A percentile compares a stretch with the other conserved stretches of the same genome.
Evolutionary conservation across 345 rosid species (phyloP).

Genomic region (Raphanus sativus): DNA sequence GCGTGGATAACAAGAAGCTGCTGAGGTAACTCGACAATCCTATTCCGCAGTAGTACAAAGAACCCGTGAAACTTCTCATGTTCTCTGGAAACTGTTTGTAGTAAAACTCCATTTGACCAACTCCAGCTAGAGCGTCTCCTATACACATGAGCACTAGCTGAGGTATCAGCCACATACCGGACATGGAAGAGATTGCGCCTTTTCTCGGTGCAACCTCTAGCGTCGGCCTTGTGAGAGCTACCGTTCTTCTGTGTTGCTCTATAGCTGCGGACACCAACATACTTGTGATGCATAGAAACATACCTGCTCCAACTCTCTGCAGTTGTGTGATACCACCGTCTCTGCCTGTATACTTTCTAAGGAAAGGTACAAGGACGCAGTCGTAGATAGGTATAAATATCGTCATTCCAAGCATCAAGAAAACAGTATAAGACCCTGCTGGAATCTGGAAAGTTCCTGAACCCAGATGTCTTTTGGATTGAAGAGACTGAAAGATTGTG

Average conservation of each 20-base stretch:
- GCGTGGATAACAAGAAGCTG: constrained; percentile 33
- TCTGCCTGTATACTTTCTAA: constrained; percentile 44
- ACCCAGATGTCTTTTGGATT: constrained; percentile 48
- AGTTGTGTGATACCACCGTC: constrained; percentile 48
- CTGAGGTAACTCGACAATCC: constrained; percentile 40
- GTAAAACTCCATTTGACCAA: constrained; percentile 44
- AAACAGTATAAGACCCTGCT: constrained; percentile 50
- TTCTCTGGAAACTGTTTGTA: constrained; percentile 48
- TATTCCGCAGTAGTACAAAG: constrained; percentile 34
- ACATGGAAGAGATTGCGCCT: constrained; percentile 43
- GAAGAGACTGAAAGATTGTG: constrained; percentile 59
- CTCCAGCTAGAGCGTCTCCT: constrained; percentile 33
- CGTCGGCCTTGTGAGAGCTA: constrained; percentile 31
- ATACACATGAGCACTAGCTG: constrained; percentile 41
- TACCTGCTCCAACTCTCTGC: constrained; percentile 45
- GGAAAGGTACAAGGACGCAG: constrained; percentile 45
- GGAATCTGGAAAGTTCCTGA: constrained; percentile 49
- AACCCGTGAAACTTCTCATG: constrained; percentile 43
- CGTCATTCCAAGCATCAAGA: constrained; percentile 53
- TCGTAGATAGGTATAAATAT: constrained; percentile 59
- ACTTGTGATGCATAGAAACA: constrained; percentile 37
- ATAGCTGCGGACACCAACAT: constrained; percentile 40
- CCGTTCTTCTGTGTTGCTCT: constrained; percentile 31
- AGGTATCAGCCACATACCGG: constrained; percentile 42
- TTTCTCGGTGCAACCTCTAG: constrained; percentile 31